Evolutionary conservation across 768 basidiomycete genomes (phyloP).

Genomic region (Clitopilus passeckerianus): DNA sequence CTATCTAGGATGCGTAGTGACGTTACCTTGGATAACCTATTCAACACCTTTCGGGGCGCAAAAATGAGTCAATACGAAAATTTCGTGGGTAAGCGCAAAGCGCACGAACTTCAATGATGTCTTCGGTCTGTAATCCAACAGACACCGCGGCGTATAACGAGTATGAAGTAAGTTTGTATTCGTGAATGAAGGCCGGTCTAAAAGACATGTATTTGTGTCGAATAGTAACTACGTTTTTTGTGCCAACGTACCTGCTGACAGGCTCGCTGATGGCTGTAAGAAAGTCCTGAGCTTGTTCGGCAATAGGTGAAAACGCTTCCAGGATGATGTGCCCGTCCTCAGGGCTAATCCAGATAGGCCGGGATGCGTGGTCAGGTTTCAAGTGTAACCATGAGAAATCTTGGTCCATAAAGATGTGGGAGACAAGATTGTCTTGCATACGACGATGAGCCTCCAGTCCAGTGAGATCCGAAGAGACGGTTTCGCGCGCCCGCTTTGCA

Average conservation of each 20-base stretch:
- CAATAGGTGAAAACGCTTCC: slow-evolving; percentile 96
- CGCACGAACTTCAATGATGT: slow-evolving; percentile 89
- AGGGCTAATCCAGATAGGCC: slow-evolving; percentile 95
- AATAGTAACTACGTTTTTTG: slow-evolving; percentile 23
- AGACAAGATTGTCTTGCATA: slow-evolving; percentile 72
- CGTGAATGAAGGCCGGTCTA: slow-evolving; percentile 97
- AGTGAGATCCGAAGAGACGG: slow-evolving; percentile 38
- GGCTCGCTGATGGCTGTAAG: slow-evolving; percentile 97
- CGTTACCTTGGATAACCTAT: slow-evolving; percentile 72
- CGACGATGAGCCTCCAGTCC: slow-evolving; percentile 62
- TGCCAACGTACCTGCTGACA: slow-evolving; percentile 75
- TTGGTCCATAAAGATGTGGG: slow-evolving; percentile 78
- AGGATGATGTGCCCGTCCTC: slow-evolving; percentile 92
- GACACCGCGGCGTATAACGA: slow-evolving; percentile 98
- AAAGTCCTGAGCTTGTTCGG: slow-evolving; percentile 98
- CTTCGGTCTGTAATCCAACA: slow-evolving; percentile 94
- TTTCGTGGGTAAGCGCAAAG: slow-evolving; percentile 19
- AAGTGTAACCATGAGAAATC: slow-evolving; percentile 86
- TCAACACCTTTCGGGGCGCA: slow-evolving; percentile 52
- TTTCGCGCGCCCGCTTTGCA: slow-evolving; percentile 44
- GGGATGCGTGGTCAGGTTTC: slow-evolving; percentile 85
- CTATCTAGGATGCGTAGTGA: not conserved
- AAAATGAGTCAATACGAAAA: slow-evolving; percentile 23
- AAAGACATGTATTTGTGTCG: slow-evolving; percentile 14
- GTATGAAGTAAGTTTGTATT: slow-evolving; percentile 98